phyloP scores from a whole-genome alignment of 2,329 filamentous ascomycete genomes.

The Xylaria hypoxylon region DNA sequence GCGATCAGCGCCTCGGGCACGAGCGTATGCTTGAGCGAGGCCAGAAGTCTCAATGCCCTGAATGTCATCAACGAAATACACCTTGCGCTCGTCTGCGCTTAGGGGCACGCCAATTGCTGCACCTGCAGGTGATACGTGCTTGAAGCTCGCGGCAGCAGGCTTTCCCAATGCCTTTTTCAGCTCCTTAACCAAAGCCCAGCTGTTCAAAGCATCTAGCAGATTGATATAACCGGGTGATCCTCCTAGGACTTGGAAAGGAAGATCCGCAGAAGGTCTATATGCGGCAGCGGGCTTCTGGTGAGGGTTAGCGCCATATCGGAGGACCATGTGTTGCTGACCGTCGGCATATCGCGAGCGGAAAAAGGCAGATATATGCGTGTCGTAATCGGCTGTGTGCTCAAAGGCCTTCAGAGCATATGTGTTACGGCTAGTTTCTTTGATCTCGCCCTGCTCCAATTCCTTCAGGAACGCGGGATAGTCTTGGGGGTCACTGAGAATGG shows the following conservation, averaged over 20 bases:
- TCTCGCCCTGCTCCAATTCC: conserved; percentile 87
- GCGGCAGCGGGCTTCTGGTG: conserved; percentile 97
- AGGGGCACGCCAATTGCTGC: conserved; percentile 93
- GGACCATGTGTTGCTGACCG: conserved; percentile 82
- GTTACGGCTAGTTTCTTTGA: conserved; percentile 86
- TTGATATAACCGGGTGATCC: conserved; percentile 98
- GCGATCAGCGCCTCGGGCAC: conserved; percentile 93
- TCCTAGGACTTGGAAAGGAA: conserved; percentile 95
- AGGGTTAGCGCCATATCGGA: conserved; percentile 96
- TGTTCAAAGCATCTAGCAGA: conserved; percentile 93
- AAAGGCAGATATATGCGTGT: conserved; percentile 92
- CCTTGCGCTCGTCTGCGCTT: conserved; percentile 88
- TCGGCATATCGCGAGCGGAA: conserved; percentile 98
- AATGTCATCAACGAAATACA: conserved; percentile 98
- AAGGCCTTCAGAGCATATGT: conserved; percentile 96
- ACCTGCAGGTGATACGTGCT: conserved; percentile 97
- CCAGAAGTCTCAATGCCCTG: conserved; percentile 85
- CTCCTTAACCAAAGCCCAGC: conserved; percentile 97
- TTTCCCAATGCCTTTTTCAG: conserved; percentile 87
- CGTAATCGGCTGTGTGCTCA: conserved; percentile 97
- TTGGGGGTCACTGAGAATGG: conserved; percentile 91
- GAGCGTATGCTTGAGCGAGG: conserved; percentile 94
- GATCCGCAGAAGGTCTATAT: conserved; percentile 75
- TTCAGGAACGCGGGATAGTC: conserved; percentile 96
- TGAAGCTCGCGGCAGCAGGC: conserved; percentile 96